A percentile compares a stretch with the other conserved stretches of the same genome.
These are phyloP conservation scores for Inosperma sp. DNA, from an alignment of 768 basidiomycete genomes.

Conservation along the genomic window DNA sequence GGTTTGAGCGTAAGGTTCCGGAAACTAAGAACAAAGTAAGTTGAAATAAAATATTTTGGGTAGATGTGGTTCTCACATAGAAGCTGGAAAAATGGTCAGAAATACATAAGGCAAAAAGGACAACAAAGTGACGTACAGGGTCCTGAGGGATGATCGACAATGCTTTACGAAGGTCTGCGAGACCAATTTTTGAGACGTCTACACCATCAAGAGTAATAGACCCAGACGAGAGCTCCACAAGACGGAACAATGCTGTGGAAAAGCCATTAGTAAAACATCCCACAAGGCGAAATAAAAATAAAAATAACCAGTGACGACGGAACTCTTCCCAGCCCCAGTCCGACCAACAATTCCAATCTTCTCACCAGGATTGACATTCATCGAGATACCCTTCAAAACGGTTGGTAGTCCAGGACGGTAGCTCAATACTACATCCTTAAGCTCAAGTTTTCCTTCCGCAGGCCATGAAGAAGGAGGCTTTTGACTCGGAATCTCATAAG, in stretches of 20 bases:
- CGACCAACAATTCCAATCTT: conserved; percentile 90
- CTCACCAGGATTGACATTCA: conserved; percentile 70
- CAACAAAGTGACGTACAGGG: conserved; percentile 36
- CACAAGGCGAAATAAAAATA: neutral
- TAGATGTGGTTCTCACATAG: conserved; percentile 35
- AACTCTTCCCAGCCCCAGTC: conserved; percentile 87
- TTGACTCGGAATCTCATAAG: conserved; percentile 57
- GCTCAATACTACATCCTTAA: conserved; percentile 70
- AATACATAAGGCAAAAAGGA: conserved; percentile 7
- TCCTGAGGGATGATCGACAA: conserved; percentile 86
- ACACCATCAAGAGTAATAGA: conserved; percentile 75
- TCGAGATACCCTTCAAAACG: conserved; percentile 77
- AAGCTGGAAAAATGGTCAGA: conserved; percentile 30
- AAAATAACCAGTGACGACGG: conserved; percentile 68
- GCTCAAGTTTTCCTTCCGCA: conserved; percentile 60
- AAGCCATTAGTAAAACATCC: neutral
- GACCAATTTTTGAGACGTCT: conserved; percentile 78
- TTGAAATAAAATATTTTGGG: neutral
- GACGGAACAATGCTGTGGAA: conserved; percentile 67
- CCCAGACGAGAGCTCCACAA: conserved; percentile 77
- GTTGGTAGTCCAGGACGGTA: conserved; percentile 87
- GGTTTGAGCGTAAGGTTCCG: conserved; percentile 78
- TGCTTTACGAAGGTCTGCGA: conserved; percentile 62
- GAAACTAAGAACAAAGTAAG: conserved; percentile 45
- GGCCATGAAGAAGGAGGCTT: conserved; percentile 73